phyloP scores from a whole-genome alignment of 2,329 filamentous ascomycete species.

The Cercospora janseana region DNA sequence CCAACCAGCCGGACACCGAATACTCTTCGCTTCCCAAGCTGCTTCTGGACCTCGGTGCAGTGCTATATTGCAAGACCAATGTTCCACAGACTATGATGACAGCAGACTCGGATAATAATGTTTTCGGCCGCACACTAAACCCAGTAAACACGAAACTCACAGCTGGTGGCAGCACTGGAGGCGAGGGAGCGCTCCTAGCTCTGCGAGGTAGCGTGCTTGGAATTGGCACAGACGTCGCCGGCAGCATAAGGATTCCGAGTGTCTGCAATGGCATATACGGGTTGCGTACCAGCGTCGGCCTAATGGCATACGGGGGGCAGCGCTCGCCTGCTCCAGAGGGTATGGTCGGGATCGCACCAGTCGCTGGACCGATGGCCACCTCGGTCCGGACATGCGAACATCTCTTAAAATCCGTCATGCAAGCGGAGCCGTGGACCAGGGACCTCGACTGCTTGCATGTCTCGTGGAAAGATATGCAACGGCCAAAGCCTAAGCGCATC shows the following conservation, averaged over 20 bases:
- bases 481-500: constrained; percentile 32
- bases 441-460: constrained; percentile 42
- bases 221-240: constrained; percentile 61
- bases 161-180: constrained; percentile 64
- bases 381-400: constrained; percentile 27
- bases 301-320: constrained; percentile 38
- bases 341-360: constrained; percentile 30
- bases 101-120: constrained; percentile 35
- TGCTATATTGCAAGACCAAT: constrained; percentile 56
- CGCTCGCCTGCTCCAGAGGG: constrained; percentile 35
- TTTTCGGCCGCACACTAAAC: constrained; percentile 55
- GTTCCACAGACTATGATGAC: constrained; percentile 48
- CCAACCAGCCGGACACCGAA: constrained; percentile 1
- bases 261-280: constrained; percentile 59
- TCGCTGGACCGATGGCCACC: constrained; percentile 32
- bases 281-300: constrained; percentile 12
- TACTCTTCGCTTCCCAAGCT: constrained; percentile 39
- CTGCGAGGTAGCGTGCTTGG: constrained; percentile 60
- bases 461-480: constrained; percentile 37
- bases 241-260: constrained; percentile 74
- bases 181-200: constrained; percentile 60
- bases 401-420: constrained; percentile 27
- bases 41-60: constrained; percentile 48
- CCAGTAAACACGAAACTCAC: constrained; percentile 60
- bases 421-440: constrained; percentile 41